Conservation (phyloP, 2,329 filamentous ascomycete genomes). For the Iodosphaeria phyllophila region DNA sequence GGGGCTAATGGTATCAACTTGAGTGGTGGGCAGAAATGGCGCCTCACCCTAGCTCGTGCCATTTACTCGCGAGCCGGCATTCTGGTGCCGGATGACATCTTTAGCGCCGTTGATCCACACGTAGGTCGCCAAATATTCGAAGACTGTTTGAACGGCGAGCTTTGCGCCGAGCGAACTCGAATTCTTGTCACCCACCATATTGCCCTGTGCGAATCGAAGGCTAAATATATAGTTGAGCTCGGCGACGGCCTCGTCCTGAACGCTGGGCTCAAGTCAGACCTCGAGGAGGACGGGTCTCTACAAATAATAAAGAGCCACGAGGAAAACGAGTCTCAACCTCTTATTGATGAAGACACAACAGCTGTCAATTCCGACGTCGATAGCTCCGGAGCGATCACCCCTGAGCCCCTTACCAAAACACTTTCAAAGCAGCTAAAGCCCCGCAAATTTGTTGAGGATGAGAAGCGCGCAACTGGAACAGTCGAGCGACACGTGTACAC, state of each 20-base stretch:
- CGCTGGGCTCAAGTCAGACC: conserved; percentile 45
- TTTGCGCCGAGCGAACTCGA: conserved; percentile 50
- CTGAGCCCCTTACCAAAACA: conserved; percentile 27
- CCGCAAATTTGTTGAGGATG: conserved; percentile 61
- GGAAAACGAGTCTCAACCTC: conserved; percentile 22
- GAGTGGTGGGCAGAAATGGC: conserved; percentile 70
- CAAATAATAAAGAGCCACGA: conserved; percentile 39
- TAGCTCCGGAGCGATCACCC: conserved; percentile 20
- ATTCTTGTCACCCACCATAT: conserved; percentile 73
- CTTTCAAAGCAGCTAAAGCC: conserved; percentile 26
- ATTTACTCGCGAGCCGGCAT: conserved; percentile 64
- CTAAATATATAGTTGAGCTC: conserved; percentile 58
- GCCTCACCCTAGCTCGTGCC: conserved; percentile 61
- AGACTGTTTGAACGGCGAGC: conserved; percentile 51
- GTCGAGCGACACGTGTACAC: conserved; percentile 50
- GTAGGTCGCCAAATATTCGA: conserved; percentile 67
- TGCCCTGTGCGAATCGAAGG: conserved; percentile 46
- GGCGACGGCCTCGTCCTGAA: conserved; percentile 47
- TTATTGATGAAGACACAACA: conserved; percentile 30
- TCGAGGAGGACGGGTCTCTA: conserved; percentile 35
- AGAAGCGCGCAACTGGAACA: conserved; percentile 50
- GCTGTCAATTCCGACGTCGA: conserved; percentile 37
- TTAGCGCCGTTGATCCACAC: conserved; percentile 66
- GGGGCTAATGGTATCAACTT: conserved; percentile 74
- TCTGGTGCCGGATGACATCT: conserved; percentile 66